phyloP scores from a whole-genome alignment of 352 stramenopile species.

The Phytophthora pini region DNA sequence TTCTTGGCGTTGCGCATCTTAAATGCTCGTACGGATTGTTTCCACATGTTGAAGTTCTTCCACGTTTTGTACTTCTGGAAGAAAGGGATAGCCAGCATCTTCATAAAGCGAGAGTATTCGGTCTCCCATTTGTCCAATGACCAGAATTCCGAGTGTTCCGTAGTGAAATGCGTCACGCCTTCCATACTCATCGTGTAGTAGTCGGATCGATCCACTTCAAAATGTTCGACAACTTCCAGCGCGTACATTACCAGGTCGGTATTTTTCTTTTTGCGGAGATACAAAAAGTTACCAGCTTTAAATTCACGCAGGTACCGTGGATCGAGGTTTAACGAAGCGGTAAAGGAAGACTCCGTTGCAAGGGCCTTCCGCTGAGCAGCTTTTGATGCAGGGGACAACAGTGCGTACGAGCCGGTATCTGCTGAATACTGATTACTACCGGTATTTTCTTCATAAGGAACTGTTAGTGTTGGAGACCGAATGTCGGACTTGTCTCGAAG shows the following conservation, averaged over 20 bases:
- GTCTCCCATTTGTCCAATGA: conserved; percentile 93
- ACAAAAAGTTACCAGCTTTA: conserved; percentile 83
- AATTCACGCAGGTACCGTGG: conserved; percentile 80
- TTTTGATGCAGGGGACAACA: conserved; percentile 41
- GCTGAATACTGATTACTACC: conserved; percentile 19
- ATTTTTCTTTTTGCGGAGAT: conserved; percentile 70
- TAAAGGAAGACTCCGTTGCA: conserved; percentile 60
- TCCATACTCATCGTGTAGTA: conserved; percentile 95
- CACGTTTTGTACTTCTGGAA: conserved; percentile 93
- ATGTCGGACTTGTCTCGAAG: conserved; percentile 46
- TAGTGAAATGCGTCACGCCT: conserved; percentile 94
- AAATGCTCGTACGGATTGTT: conserved; percentile 78
- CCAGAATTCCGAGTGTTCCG: conserved; percentile 90
- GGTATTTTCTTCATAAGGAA: conserved; percentile 28
- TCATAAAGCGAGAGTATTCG: conserved; percentile 92
- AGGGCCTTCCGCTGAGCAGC: conserved; percentile 33
- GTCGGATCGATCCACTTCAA: conserved; percentile 79
- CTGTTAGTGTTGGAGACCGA: conserved; percentile 9
- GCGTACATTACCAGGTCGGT: conserved; percentile 84
- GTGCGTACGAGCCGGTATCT: conserved; percentile 8
- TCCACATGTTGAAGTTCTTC: conserved; percentile 96
- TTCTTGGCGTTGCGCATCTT: conserved; percentile 92
- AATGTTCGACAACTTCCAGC: conserved; percentile 85
- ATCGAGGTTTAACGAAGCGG: conserved; percentile 77
- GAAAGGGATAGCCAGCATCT: conserved; percentile 92